phyloP scores from a whole-genome alignment of 495 filamentous ascomycete genomes.

The Aeminium ludgeri region DNA sequence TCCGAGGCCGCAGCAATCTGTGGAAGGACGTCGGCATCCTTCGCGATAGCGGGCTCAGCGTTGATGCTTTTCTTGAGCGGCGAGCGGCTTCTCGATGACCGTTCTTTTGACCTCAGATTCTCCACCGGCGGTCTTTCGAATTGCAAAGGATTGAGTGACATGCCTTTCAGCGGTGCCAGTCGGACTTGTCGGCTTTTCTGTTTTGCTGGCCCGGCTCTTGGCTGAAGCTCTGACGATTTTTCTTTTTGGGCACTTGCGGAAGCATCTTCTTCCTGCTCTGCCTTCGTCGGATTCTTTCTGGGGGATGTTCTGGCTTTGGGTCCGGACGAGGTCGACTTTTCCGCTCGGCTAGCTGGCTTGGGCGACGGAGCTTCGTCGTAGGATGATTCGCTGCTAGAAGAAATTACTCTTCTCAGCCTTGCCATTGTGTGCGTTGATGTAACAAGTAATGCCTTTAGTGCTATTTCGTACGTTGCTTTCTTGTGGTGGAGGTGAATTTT shows the following conservation, averaged over 20 bases:
- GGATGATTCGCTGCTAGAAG: too few relatives aligned
- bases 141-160: background rate
- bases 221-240: background rate
- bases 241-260: background rate
- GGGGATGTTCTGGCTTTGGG: constrained; percentile 2
- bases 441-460: too few relatives aligned
- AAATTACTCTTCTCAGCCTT: too few relatives aligned
- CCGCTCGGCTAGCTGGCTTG: too few relatives aligned
- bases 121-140: background rate
- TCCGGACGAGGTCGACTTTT: too few relatives aligned
- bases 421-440: too few relatives aligned
- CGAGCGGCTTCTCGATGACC: background rate
- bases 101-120: background rate
- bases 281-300: constrained; percentile 1
- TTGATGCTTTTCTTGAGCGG: background rate
- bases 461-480: too few relatives aligned
- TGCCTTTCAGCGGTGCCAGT: background rate
- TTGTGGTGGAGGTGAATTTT: too few relatives aligned
- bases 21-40: background rate
- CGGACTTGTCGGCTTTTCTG: background rate
- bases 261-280: background rate
- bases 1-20: background rate
- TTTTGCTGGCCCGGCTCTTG: background rate
- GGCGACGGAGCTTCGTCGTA: too few relatives aligned
- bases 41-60: background rate